Base-by-base conservation (phyloP, 2,329 filamentous ascomycete genomes). In the Pyricularia sp. region DNA sequence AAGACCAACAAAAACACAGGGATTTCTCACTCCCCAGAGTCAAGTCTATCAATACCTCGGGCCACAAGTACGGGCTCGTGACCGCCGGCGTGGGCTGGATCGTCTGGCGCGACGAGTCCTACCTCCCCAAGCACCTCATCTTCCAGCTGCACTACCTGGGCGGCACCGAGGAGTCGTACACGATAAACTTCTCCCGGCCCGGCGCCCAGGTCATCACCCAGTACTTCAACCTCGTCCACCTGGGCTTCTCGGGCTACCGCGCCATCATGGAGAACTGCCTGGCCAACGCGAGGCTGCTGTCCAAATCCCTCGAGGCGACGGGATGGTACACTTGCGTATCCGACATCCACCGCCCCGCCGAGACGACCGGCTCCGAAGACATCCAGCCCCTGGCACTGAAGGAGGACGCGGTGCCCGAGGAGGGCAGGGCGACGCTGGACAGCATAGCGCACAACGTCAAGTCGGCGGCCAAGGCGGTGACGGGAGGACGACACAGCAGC, bases 141-240 rank as follows among this genome's bases (percentile, higher is more conserved):
- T 92, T 92, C 75, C 87, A 92, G 76, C 81, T 92, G 23, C 87
- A 83, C 69, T 92, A 92, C 73, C 84, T 92, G 0, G 90, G 90
- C 55, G 88, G 89, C n/a, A 90, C 87, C 0, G 88, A 92, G 73
- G 84, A 90, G 74, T 88, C 86, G 1, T 92, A 87, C 77, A 91
- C 89, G 0, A 82, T 92, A 25, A 92, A 92, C 78, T 92, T 92
- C 79, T 91, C 88, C 0, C 85, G 90, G 0, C 89, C 89, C 0
- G 90, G 89, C 3, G 86, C 87, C 0, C 90, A 92, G 71, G 82
- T 92, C 69, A 87, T 92, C 70, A 88, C 84, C 0, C 90, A 92
- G 74, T 92, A 92, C 77, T 92, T 87, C 78, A 91, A 92, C 73
- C 80, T 92, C 14, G 88, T 92, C 70, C 89, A 91, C 71, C 83